These are phyloP conservation scores for Bidens hawaiensis DNA, from an alignment of 140 eudicot genomes.

Conservation along the genomic window DNA sequence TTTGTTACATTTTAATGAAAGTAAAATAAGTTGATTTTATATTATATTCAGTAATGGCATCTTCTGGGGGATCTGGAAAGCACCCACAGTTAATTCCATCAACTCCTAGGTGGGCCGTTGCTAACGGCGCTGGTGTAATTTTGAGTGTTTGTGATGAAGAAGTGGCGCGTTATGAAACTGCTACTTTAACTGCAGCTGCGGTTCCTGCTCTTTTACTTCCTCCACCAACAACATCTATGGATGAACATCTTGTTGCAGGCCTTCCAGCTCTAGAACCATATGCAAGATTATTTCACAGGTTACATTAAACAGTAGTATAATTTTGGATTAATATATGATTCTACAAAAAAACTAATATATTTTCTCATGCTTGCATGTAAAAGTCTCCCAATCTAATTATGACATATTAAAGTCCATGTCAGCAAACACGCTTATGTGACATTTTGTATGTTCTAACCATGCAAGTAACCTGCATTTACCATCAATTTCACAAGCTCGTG, in stretches of 20 bases:
- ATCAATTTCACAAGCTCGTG: neutral
- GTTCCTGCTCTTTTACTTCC: constrained; percentile 99
- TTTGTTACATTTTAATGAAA: neutral
- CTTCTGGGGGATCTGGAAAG: constrained; percentile 92
- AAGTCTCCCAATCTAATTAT: neutral
- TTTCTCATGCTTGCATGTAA: constrained; percentile 3
- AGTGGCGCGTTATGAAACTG: constrained; percentile 88
- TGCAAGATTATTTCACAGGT: constrained; percentile 92
- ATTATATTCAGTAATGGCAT: constrained; percentile 38
- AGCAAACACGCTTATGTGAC: neutral
- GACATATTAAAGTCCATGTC: neutral
- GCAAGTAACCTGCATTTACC: neutral
- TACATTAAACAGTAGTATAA: neutral
- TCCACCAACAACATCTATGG: constrained; percentile 94
- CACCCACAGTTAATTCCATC: constrained; percentile 95
- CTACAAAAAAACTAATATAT: constrained; percentile 30
- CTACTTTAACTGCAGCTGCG: constrained; percentile 92
- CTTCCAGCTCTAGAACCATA: constrained; percentile 97
- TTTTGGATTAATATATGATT: neutral
- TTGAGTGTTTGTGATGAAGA: constrained; percentile 97
- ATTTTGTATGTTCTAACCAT: neutral
- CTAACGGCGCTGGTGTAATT: constrained; percentile 98
- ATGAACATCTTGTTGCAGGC: constrained; percentile 97
- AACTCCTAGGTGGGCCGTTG: constrained; percentile 98
- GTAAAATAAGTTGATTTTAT: constrained; percentile 17